Evolutionary conservation across 768 basidiomycete genomes (phyloP), one percentile per base, ranked within the genome.

Genomic region (Tulasnella sp.): DNA sequence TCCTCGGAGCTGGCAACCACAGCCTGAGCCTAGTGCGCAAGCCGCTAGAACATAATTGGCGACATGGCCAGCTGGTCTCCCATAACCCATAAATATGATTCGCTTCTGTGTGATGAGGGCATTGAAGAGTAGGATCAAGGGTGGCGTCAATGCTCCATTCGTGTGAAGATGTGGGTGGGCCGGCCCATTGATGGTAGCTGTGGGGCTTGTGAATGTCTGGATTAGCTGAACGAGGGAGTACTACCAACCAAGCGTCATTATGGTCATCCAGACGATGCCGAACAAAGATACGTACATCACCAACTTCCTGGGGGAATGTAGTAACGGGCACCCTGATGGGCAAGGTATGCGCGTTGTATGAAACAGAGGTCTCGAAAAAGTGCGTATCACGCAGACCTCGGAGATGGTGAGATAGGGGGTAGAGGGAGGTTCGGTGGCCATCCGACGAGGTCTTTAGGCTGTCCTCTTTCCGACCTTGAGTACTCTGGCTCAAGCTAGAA

Each of bases 121-220:
- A 68, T 99, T 99, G 74, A 94, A 92, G 2, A 99, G 77, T 42
- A 99, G 76, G 58, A 96, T 93, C 64, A 99, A 82, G 2, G 96
- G 92, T 65, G 92, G 93, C 0, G 96, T 99, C 60, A 79, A 75
- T 15, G 80, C 75, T 57, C 96, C 96, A 63, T 83, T 89, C 0
- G 92, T 92, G 69, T 97, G 93, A 17, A 99, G 73, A 68, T 98
- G 91, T 0, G 96, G 87, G 64, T 97, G 92, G 50, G 80, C 70
- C 1, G 89, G 85, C 31, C 87, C 86, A 27, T 78, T 74, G 11
- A 84, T 75, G 17, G 71, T 78, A 67, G 75, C 79, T 61, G 65
- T 74, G 65, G 74, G 68, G 64, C 78, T 66, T 4, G 80, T 80
- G 68, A 97, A 94, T 3, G 83, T 84, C 66, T 87, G 85, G 63